Percentiles rank a stretch among this genome's conserved stretches.
Evolutionary conservation across 306 rosid genomes (phyloP).

Genomic region (Prunus padus): DNA sequence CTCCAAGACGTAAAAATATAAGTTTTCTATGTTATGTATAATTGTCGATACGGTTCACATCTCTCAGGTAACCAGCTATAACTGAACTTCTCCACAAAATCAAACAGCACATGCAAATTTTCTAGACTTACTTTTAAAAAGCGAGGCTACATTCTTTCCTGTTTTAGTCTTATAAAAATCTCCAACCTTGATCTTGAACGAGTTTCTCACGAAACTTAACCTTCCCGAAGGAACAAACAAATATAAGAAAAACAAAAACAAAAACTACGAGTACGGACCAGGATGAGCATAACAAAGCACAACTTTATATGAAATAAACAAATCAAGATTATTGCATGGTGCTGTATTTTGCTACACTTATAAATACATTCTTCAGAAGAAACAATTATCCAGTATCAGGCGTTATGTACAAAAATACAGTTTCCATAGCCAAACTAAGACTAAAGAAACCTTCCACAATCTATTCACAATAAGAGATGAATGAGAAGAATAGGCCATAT

Average conservation of each 20-base stretch:
- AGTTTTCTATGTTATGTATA: background rate
- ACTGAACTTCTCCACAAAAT: background rate
- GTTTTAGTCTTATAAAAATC: background rate
- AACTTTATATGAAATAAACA: background rate
- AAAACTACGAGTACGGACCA: background rate
- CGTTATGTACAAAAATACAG: conserved; percentile 56
- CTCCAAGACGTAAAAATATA: background rate
- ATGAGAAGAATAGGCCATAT: conserved; percentile 29
- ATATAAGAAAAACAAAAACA: background rate
- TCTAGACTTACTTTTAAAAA: background rate
- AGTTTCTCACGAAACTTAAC: background rate
- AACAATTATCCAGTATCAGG: conserved; percentile 37
- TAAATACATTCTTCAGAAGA: conserved; percentile 25
- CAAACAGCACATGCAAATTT: background rate
- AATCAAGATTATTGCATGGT: conserved; percentile 23
- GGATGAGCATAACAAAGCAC: background rate
- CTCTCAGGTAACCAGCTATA: background rate
- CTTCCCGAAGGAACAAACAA: background rate
- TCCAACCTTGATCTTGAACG: background rate
- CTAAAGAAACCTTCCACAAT: conserved; percentile 40
- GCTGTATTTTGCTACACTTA: conserved; percentile 32
- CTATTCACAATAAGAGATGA: conserved; percentile 49
- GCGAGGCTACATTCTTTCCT: background rate
- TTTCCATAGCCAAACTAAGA: conserved; percentile 40
- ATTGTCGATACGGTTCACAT: background rate